Base-by-base conservation (phyloP, 192 early-diverging fungal genomes). In the Rhizoclosmatium sp. region DNA sequence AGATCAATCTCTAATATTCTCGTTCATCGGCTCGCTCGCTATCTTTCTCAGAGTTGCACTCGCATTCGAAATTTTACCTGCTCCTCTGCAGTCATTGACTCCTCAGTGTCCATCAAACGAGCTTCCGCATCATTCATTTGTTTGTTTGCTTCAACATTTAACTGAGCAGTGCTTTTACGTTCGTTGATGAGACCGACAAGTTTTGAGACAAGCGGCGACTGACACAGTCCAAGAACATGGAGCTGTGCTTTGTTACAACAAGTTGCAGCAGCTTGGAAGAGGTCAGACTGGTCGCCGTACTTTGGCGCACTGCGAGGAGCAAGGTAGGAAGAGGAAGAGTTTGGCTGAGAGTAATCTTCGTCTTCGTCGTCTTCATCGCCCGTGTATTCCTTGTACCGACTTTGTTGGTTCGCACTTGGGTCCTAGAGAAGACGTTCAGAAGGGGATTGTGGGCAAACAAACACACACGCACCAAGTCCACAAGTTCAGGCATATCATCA, bases 191-290 rank as follows among this genome's bases (percentile, higher is more conserved):
- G 59, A n/a, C 1, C 40, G 5, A 23, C 10, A 2, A 75, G 59
- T n/a, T 45, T 42, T 4, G n/a, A 21, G 7, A 75, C 56, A 39
- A 59, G 59, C 2, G 72, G 44, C 12, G 59, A 62, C 9, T 21
- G 19, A 56, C 72, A 75, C 4, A 75, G 59, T 23, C 48, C 59
- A 59, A 75, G 59, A 14, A 75, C 59, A 62, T 75, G 72, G 14
- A 75, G 59, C 5, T 44, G 46, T 14, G 45, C 47, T 19, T n/a
- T 75, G 14, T 62, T 42, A 39, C 72, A 75, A 59, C 72, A 75
- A 42, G 72, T 23, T 2, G 58, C 23, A 42, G 56, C 60, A 12
- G 56, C 59, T 23, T 46, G 2, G 10, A 2, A 21, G 5, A 49
- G 39, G 10, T 21, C 4, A 0, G 59, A 45, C 4, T 5, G 59